Evolutionary conservation across 78 protist genomes (phyloP).

Genomic region (Anaeramoeba flamelloides): DNA sequence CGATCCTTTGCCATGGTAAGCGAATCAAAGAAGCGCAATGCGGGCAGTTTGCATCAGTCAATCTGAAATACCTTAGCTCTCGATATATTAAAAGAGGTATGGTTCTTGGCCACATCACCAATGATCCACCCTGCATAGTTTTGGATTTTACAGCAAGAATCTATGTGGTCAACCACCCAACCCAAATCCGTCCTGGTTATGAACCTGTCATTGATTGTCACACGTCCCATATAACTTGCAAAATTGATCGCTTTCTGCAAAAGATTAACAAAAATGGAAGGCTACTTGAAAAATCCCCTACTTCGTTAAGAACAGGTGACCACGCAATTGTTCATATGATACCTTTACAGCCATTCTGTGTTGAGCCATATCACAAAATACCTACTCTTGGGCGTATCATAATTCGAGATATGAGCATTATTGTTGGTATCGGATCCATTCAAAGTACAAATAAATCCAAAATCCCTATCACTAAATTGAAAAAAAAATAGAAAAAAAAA

Average conservation of each 20-base stretch:
- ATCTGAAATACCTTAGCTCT: neutral
- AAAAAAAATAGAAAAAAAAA: no score
- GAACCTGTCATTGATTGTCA: slow-evolving; percentile 9
- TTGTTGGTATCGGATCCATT: slow-evolving; percentile 86
- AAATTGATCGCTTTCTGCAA: neutral
- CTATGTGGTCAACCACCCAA: slow-evolving; percentile 1
- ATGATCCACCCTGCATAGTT: neutral
- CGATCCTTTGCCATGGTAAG: neutral
- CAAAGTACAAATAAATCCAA: no score
- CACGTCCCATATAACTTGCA: slow-evolving; percentile 6
- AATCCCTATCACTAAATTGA: no score
- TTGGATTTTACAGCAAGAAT: neutral
- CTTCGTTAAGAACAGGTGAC: slow-evolving; percentile 5
- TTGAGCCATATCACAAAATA: neutral
- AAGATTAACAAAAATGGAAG: neutral
- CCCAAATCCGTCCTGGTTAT: slow-evolving; percentile 5
- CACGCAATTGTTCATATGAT: slow-evolving; percentile 4
- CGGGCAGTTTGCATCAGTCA: neutral
- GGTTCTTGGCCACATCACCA: neutral
- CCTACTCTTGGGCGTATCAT: slow-evolving; percentile 59
- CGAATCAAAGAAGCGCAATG: neutral
- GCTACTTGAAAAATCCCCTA: neutral
- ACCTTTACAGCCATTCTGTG: slow-evolving; percentile 11
- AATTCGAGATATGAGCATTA: slow-evolving; percentile 79
- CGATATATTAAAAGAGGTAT: neutral